phyloP scores from a whole-genome alignment of 768 basidiomycete genomes.

The Serendipita sp. region DNA sequence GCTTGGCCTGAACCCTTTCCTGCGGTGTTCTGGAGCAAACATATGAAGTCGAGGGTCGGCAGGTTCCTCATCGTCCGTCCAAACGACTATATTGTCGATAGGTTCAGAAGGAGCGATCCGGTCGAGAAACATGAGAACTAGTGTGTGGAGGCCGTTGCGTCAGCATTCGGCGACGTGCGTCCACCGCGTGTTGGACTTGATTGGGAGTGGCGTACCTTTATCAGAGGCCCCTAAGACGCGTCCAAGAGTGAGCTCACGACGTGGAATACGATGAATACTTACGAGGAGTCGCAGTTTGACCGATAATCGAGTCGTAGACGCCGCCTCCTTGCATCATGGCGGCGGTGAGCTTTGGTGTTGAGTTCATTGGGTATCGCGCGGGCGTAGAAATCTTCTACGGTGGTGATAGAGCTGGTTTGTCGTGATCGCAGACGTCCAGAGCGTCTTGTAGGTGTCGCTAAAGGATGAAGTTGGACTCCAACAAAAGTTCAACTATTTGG shows the following conservation, averaged over 20 bases:
- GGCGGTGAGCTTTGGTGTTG: constrained; percentile 4
- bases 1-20: background rate
- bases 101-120: constrained; percentile 2
- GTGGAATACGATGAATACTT: background rate
- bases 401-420: background rate
- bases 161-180: background rate
- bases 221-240: background rate
- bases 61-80: constrained; percentile 6
- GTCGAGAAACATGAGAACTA: constrained; percentile 3
- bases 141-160: background rate
- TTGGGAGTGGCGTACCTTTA: constrained; percentile 5
- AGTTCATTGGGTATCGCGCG: constrained; percentile 4
- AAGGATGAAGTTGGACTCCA: background rate
- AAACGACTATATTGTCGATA: constrained; percentile 1
- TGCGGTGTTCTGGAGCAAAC: background rate
- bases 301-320: constrained; percentile 6
- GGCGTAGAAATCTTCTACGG: background rate
- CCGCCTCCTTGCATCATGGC: constrained; percentile 6
- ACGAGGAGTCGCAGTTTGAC: background rate
- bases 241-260: background rate
- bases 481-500: background rate
- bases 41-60: background rate
- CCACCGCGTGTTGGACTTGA: background rate
- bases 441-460: background rate
- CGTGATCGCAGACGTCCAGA: background rate